Evolutionary conservation across 2,329 filamentous ascomycete genomes (phyloP), one percentile per base, ranked within the genome.

Genomic region (Colletotrichum sp.): DNA sequence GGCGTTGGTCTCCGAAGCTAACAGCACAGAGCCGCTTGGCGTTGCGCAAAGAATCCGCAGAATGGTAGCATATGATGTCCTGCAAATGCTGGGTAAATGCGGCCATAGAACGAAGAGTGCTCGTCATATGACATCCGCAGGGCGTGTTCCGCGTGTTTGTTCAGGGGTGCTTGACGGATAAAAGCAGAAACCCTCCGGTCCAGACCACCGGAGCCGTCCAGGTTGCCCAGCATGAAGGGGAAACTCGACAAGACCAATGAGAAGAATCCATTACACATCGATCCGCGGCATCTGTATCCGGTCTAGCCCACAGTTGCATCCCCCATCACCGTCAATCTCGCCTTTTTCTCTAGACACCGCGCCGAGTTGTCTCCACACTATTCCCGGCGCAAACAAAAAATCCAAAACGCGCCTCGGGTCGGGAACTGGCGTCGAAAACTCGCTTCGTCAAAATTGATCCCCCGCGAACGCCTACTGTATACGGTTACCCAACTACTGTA

Each of bases 261-360:
- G 26, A 63, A 30, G 36, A 76, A 34, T 73, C 13, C 39, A 59
- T 73, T 76, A 64, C 69, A 69, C 32, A 73, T 69, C n/a, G 36
- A 34, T 49, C 44, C 55, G 57, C 57, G 15, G 12, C 55, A 26
- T 44, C 39, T 21, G 32, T 49, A 36, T 73, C 28, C 32, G 69
- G 63, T n/a, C 32, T 72, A 67, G 63, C 44, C 9, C 28, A 44
- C 16, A 67, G 30, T 65, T 21, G 44, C 44, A 18, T 15, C 59
- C 18, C 13, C 57, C 68, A 18, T 32, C 15, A 28, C 4, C 39
- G 30, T 24, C 36, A 68, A 39, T 67, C 63, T 57, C 63, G 57
- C 32, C 30, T 34, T 16, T 39, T 24, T 44, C 26, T 49, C 18
- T 12, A 16, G n/a, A n/a, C 18, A n/a, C 39, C n/a, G 15, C 55